These are phyloP conservation scores for Cladorrhinum sp. DNA, from an alignment of 2,329 filamentous ascomycete genomes.

Conservation along the genomic window DNA sequence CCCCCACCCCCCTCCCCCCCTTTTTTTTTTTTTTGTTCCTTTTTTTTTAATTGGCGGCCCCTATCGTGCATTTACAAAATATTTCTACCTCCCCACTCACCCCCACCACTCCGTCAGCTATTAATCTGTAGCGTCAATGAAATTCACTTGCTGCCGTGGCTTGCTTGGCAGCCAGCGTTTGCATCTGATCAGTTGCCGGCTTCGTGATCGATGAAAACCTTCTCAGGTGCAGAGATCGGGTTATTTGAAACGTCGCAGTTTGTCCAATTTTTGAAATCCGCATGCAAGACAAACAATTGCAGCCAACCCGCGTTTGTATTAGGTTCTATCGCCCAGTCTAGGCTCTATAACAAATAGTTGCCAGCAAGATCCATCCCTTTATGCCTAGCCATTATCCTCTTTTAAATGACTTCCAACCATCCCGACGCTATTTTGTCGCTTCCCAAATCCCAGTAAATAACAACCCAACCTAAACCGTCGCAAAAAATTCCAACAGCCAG, in stretches of 20 bases:
- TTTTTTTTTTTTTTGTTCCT: no score
- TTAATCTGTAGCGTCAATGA: background rate
- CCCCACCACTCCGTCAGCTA: background rate
- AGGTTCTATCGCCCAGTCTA: constrained; percentile 13
- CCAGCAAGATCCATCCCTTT: background rate
- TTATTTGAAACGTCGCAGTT: background rate
- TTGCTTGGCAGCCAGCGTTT: background rate
- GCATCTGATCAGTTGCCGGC: background rate
- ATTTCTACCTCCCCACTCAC: no score
- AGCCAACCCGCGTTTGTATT: constrained; percentile 4
- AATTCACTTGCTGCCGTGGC: no score
- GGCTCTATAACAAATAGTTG: constrained; percentile 6
- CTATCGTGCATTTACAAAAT: no score
- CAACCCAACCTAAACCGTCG: background rate
- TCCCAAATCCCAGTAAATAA: background rate
- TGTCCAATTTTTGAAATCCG: background rate
- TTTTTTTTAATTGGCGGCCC: no score
- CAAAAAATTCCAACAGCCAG: background rate
- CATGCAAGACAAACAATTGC: background rate
- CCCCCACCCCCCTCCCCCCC: background rate
- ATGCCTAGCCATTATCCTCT: background rate
- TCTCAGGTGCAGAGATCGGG: background rate
- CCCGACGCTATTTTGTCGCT: background rate
- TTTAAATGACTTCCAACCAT: background rate
- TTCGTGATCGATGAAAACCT: background rate